These are phyloP conservation scores for Gonium pectorale DNA, from an alignment of 139 green algal species.

Conservation along the genomic window DNA sequence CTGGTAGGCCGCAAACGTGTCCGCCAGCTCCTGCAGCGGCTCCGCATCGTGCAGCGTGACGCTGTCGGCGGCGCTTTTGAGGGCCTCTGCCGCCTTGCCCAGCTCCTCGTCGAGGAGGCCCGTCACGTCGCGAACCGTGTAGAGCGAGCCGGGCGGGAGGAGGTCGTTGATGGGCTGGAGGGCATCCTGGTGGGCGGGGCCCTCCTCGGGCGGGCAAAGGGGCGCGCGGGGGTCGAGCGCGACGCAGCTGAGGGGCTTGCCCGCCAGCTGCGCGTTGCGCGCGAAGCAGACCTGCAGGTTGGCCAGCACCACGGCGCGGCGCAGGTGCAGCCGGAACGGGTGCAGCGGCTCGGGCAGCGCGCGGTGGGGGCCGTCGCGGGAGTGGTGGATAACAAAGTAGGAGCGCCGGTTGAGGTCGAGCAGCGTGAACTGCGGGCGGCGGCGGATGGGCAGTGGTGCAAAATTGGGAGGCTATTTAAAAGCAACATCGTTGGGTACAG, in stretches of 20 bases:
- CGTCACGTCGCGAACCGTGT: not conserved
- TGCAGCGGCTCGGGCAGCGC: not conserved
- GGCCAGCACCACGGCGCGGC: not conserved
- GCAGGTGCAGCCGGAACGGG: not conserved
- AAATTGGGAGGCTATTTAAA: not conserved
- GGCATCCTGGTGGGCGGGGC: not conserved
- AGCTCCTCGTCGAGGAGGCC: not conserved
- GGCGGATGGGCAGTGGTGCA: not conserved
- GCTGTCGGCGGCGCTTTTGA: not conserved
- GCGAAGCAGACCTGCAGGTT: conserved; percentile 13
- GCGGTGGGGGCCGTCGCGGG: not conserved
- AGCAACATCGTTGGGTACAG: not conserved
- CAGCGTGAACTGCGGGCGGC: conserved; percentile 13
- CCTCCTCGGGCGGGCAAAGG: not conserved
- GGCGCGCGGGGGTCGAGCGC: not conserved
- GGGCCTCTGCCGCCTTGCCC: not conserved
- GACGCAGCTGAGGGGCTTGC: not conserved
- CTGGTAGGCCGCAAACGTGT: conserved; percentile 15
- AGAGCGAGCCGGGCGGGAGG: not conserved
- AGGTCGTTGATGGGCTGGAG: not conserved
- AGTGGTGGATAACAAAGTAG: conserved; percentile 14
- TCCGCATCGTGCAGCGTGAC: not conserved
- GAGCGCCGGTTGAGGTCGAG: conserved; percentile 10
- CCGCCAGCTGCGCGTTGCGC: not conserved
- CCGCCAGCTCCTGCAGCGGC: not conserved